Percentiles rank a stretch among this genome's conserved stretches.
phyloP scores from a whole-genome alignment of 108 stramenopile species.

The Pseudonitzschia pungens region DNA sequence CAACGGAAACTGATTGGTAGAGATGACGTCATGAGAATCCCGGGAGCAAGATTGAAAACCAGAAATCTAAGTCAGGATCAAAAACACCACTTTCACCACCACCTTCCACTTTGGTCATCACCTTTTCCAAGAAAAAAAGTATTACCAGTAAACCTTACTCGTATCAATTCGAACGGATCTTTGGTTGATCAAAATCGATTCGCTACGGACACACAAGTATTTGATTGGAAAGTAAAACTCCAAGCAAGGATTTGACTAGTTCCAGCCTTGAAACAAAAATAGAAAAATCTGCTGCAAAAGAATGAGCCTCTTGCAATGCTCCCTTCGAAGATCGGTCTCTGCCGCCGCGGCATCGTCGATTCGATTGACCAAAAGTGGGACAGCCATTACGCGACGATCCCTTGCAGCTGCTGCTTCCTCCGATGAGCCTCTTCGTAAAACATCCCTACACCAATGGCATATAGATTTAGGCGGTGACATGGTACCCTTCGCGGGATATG shows the following conservation, averaged over 20 bases:
- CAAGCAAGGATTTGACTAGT: background rate
- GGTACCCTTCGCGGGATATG: conserved; percentile 99
- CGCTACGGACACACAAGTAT: no score
- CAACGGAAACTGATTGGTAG: background rate
- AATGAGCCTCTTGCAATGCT: background rate
- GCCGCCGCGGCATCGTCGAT: background rate
- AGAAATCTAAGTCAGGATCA: background rate
- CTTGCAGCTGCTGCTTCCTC: conserved; percentile 26
- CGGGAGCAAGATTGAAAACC: no score
- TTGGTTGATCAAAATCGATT: no score
- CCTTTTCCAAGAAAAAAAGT: no score
- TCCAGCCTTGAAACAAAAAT: background rate
- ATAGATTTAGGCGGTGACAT: conserved; percentile 92
- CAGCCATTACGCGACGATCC: conserved; percentile 1
- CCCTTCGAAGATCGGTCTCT: background rate
- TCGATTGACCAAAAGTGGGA: no score
- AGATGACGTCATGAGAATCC: background rate
- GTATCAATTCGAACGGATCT: no score
- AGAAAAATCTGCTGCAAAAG: background rate
- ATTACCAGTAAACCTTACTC: no score
- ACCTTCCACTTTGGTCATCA: no score
- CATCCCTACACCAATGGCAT: conserved; percentile 89
- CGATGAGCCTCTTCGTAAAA: conserved; percentile 65
- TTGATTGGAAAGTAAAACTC: background rate
- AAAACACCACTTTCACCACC: no score